phyloP scores from a whole-genome alignment of 2,329 filamentous ascomycete species.

The Trichoderma sp. region DNA sequence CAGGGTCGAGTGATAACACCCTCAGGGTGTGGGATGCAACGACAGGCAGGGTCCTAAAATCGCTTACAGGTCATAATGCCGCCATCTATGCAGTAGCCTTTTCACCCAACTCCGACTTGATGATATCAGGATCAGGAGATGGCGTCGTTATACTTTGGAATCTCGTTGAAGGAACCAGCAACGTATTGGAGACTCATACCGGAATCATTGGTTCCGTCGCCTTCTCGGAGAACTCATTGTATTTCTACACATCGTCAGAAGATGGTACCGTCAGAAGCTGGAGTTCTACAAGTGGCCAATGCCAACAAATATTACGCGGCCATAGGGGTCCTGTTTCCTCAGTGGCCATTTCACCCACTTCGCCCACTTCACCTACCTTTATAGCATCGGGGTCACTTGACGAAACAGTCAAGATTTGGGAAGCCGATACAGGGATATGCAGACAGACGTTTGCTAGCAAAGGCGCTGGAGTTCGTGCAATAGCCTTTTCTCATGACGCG shows the following conservation, averaged over 20 bases:
- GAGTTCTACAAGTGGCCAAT: neutral
- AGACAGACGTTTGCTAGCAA: neutral
- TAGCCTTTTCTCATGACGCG: neutral
- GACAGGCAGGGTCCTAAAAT: neutral
- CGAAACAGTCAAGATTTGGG: neutral
- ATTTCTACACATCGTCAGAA: neutral
- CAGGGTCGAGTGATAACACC: neutral
- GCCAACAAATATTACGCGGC: neutral
- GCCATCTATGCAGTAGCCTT: neutral
- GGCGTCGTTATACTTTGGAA: neutral
- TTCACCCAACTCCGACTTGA: neutral
- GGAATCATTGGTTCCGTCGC: no score
- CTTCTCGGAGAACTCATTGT: neutral
- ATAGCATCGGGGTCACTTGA: neutral
- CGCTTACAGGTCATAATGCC: neutral
- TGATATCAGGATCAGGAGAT: neutral
- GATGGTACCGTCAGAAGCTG: no score
- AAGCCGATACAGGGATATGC: no score
- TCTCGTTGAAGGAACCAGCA: fast-evolving
- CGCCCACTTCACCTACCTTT: neutral
- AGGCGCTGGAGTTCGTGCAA: neutral
- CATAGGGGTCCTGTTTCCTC: neutral
- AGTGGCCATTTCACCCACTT: no score
- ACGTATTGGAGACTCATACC: no score
- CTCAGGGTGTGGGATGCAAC: neutral